These are phyloP conservation scores for Chenopodium berlandieri DNA, from an alignment of 148 eudicot species.

Conservation along the genomic window DNA sequence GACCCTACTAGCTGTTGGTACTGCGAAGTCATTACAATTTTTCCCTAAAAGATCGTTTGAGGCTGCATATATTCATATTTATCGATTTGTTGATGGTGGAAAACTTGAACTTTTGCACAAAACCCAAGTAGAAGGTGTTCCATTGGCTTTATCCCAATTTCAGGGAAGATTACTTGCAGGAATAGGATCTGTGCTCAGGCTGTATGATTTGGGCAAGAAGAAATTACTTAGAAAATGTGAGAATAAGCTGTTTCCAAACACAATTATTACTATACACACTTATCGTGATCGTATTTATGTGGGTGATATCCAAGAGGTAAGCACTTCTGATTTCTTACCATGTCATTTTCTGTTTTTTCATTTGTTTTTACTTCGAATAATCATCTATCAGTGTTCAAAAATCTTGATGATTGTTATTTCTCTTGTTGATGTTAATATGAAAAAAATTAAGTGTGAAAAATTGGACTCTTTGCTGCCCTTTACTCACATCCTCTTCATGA, in stretches of 20 bases:
- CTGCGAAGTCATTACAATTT: slow-evolving; percentile 87
- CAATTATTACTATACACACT: slow-evolving; percentile 74
- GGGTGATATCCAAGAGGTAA: slow-evolving; percentile 97
- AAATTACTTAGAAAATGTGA: slow-evolving; percentile 95
- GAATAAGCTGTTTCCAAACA: slow-evolving; percentile 93
- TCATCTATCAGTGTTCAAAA: neutral
- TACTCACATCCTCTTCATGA: too few relatives aligned
- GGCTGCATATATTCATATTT: slow-evolving; percentile 93
- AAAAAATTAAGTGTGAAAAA: too few relatives aligned
- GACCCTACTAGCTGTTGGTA: slow-evolving; percentile 93
- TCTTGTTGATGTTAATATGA: neutral
- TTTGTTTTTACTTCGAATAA: neutral
- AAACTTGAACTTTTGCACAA: slow-evolving; percentile 94
- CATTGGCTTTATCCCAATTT: slow-evolving; percentile 89
- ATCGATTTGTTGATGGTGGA: slow-evolving; percentile 87
- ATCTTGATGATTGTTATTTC: neutral
- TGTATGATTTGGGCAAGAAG: slow-evolving; percentile 91
- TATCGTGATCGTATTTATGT: slow-evolving; percentile 98
- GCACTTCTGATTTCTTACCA: slow-evolving; percentile 16
- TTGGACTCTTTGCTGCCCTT: too few relatives aligned
- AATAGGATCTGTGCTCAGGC: slow-evolving; percentile 79
- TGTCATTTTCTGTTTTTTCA: neutral
- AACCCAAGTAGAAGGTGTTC: slow-evolving; percentile 94
- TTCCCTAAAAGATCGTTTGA: slow-evolving; percentile 75
- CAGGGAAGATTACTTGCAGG: slow-evolving; percentile 96